Base-by-base conservation (phyloP, 371 early-diverging fungal genomes). In the Coemansia sp. region DNA sequence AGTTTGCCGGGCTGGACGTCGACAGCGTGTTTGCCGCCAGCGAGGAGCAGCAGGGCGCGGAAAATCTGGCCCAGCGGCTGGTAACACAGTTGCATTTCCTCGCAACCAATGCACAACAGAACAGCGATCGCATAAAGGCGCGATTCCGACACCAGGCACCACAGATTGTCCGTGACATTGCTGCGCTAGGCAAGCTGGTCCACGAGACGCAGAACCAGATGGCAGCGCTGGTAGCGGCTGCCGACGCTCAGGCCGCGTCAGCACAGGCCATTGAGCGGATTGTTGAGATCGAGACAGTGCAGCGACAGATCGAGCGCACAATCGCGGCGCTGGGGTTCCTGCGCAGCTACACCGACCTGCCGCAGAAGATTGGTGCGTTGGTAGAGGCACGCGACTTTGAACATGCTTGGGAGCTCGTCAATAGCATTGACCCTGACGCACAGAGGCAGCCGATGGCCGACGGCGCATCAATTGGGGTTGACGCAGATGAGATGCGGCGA, bases 61-160 rank as follows among this genome's bases (percentile, higher is more conserved):
- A 68, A 16, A 39, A 31, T 30, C 59, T 55, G 33, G 36, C 65
- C 7, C 71, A 72, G 54, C 61, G 61, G 47, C 71, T 72, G 33
- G 60, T 69, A 1, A 72, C 74, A 4, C 70, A 72, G 61, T 47
- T 72, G 35, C 74, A 72, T 10, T 59, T 70, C 47, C 66, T 72
- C 14, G 74, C 74, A 1, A 70, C 74, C 4, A 70, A 57, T 31
- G 56, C 74, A 1, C 74, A 72, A 45, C 74, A 72, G 30, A 61
- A 59, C 49, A 72, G 57, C 62, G 74, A 72, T 62, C 48, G 74
- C 11, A 61, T 70, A 36, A 69, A 70, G 52, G 71, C 74, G n/a
- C 70, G 74, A 8, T 65, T 72, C 47, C 57, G 74, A 10, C 65
- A 69, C 59, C 74, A 72, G 43, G 66, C 58, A 5, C 51, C 71